These are phyloP conservation scores for Chenopodium album DNA, from an alignment of 148 eudicot species.

Conservation along the genomic window DNA sequence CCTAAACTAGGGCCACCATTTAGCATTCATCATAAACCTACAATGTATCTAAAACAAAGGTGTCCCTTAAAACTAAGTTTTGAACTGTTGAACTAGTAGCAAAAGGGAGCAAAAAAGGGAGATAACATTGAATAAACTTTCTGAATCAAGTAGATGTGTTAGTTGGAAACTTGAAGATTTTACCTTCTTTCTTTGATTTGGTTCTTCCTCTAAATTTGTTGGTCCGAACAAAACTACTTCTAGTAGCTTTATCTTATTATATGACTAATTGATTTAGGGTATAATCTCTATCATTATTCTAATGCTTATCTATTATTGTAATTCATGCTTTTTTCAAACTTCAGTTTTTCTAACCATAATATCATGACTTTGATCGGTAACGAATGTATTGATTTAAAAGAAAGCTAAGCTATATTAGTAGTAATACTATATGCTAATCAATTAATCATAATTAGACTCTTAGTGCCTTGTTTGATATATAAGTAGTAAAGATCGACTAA, in stretches of 20 bases:
- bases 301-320: neutral
- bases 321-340: neutral
- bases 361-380: neutral
- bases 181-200: neutral
- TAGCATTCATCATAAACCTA: no score
- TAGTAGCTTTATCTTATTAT: neutral
- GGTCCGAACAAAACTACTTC: slow-evolving; percentile 19
- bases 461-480: no score
- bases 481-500: no score
- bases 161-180: slow-evolving; percentile 26
- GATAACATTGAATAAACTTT: neutral
- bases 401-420: no score
- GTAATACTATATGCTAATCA: no score
- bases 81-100: no score
- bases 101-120: no score
- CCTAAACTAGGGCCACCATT: no score
- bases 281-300: neutral
- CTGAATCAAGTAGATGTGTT: slow-evolving; percentile 16
- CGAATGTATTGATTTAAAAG: no score
- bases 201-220: slow-evolving; percentile 10
- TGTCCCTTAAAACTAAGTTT: no score
- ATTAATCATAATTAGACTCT: no score
- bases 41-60: no score
- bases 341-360: neutral
- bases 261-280: neutral